A percentile compares a stretch with the other conserved stretches of the same genome.
Conservation (phyloP, 2,329 filamentous ascomycete species). For the Tolypocladium pustulatum region DNA sequence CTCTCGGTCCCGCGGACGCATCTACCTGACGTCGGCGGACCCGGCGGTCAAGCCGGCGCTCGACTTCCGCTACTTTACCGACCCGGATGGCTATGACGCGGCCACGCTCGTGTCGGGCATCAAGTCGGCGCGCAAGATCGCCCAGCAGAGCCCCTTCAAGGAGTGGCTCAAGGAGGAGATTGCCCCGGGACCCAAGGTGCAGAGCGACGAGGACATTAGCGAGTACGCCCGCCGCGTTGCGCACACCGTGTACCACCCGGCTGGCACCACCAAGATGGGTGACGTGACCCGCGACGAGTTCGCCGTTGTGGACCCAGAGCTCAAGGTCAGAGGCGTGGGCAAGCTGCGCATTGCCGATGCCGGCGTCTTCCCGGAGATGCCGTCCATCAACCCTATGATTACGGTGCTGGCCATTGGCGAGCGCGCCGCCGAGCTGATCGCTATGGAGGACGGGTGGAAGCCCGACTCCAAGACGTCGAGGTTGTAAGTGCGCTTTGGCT, state of each 20-base stretch:
- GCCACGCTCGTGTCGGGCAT: conserved; percentile 70
- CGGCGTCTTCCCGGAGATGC: conserved; percentile 80
- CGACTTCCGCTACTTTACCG: conserved; percentile 85
- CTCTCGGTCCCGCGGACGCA: conserved; percentile 63
- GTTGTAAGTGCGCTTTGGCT: conserved; percentile 13
- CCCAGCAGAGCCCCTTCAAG: conserved; percentile 65
- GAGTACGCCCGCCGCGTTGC: conserved; percentile 74
- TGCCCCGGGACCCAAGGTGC: conserved; percentile 62
- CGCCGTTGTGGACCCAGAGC: conserved; percentile 69
- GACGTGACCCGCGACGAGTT: conserved; percentile 55
- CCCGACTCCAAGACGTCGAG: conserved; percentile 17
- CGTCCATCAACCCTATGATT: conserved; percentile 82
- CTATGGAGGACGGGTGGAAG: conserved; percentile 50
- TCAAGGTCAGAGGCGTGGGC: conserved; percentile 63
- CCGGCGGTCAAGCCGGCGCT: conserved; percentile 70
- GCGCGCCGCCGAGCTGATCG: conserved; percentile 71
- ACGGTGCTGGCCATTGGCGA: conserved; percentile 79
- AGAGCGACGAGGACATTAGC: conserved; percentile 69
- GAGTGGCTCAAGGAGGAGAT: conserved; percentile 77
- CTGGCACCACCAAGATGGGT: conserved; percentile 86
- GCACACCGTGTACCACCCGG: conserved; percentile 85
- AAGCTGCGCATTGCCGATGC: conserved; percentile 74
- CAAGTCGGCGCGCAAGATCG: conserved; percentile 66
- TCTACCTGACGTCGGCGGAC: conserved; percentile 69
- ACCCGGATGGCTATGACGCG: conserved; percentile 75